phyloP scores from a whole-genome alignment of 2,329 filamentous ascomycete genomes.

The Ciborinia camelliae region DNA sequence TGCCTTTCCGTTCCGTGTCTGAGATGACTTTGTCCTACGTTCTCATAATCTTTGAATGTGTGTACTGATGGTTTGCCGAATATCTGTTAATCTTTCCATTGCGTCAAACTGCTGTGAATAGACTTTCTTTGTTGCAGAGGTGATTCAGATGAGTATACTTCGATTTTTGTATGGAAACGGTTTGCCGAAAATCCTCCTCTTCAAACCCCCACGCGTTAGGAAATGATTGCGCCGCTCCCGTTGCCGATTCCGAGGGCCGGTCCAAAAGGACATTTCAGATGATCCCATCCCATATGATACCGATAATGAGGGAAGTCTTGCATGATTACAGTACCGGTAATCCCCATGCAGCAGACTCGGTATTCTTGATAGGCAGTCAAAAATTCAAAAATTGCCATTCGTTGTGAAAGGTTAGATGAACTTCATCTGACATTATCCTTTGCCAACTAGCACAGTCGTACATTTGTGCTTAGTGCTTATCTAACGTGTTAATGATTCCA shows the following conservation, averaged over 20 bases:
- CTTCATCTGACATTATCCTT: neutral
- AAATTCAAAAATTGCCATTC: neutral
- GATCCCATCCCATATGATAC: neutral
- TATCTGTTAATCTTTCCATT: neutral
- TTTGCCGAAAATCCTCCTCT: neutral
- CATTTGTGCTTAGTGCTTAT: constrained; percentile 12
- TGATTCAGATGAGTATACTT: neutral
- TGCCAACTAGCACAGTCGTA: neutral
- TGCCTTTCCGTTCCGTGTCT: neutral
- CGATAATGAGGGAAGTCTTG: neutral
- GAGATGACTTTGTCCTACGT: neutral
- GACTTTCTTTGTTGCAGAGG: neutral
- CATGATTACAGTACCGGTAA: neutral
- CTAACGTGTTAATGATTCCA: neutral
- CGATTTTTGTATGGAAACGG: neutral
- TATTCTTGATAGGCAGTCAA: constrained; percentile 1
- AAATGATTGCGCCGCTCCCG: constrained; percentile 3
- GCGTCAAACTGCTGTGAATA: neutral
- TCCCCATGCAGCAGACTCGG: neutral
- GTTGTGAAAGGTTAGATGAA: neutral
- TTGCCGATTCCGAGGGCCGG: neutral
- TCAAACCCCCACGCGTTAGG: neutral
- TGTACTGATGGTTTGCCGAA: neutral
- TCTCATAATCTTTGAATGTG: neutral
- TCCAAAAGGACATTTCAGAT: neutral